Percentiles rank a stretch among this genome's conserved stretches.
These are phyloP conservation scores for Austropuccinia psidii DNA, from an alignment of 1,284 basidiomycete genomes.

Conservation along the genomic window DNA sequence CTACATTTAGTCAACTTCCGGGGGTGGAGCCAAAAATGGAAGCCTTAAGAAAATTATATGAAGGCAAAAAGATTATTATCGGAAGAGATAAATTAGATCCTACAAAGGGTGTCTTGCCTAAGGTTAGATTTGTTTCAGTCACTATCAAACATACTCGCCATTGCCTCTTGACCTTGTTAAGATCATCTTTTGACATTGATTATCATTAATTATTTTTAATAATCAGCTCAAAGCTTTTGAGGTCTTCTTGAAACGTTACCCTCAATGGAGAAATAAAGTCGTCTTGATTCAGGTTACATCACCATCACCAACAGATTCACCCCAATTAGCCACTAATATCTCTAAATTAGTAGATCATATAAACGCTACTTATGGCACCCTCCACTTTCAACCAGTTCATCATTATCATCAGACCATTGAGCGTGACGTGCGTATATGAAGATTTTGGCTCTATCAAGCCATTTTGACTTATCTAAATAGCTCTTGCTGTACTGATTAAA, in stretches of 20 bases:
- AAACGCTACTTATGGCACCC: conserved; percentile 88
- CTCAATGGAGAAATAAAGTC: conserved; percentile 77
- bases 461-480: background rate
- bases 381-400: conserved; percentile 97
- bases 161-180: background rate
- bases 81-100: conserved; percentile 98
- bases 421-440: conserved; percentile 42
- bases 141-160: background rate
- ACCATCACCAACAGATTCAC: conserved; percentile 85
- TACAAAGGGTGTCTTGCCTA: conserved; percentile 94
- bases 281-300: conserved; percentile 75
- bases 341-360: conserved; percentile 93
- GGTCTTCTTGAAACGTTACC: conserved; percentile 84
- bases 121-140: conserved; percentile 52
- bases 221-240: conserved; percentile 81
- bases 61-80: conserved; percentile 97
- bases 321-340: conserved; percentile 85
- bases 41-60: conserved; percentile 74
- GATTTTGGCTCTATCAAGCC: too few relatives aligned
- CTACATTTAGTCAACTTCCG: conserved; percentile 56
- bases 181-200: background rate
- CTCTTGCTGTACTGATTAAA: background rate
- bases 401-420: conserved; percentile 98
- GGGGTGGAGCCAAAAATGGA: conserved; percentile 84
- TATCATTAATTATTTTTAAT: background rate